Conservation (phyloP, 768 basidiomycete genomes). For the Psilocybe cyanescens region DNA sequence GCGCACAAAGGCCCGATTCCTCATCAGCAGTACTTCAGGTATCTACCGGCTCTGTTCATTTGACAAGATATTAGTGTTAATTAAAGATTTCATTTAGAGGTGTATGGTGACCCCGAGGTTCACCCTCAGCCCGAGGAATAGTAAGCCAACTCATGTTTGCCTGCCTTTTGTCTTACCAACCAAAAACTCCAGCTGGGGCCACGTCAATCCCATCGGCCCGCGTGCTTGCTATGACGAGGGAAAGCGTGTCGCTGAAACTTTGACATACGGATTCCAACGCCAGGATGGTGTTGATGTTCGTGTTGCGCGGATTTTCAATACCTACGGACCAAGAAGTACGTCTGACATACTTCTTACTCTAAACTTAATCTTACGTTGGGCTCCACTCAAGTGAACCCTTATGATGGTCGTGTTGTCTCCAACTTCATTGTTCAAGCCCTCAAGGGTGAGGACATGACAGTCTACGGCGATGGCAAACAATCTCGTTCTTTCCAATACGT, state of each 20-base stretch:
- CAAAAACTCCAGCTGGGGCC: conserved; percentile 75
- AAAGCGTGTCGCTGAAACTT: conserved; percentile 97
- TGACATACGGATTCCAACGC: conserved; percentile 94
- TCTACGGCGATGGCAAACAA: conserved; percentile 92
- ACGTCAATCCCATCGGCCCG: conserved; percentile 98
- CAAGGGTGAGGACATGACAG: conserved; percentile 95
- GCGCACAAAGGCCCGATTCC: conserved; percentile 95
- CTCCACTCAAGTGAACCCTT: conserved; percentile 78
- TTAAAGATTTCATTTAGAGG: conserved; percentile 56
- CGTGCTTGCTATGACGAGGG: conserved; percentile 99
- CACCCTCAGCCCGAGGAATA: conserved; percentile 97
- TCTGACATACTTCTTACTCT: conserved; percentile 12
- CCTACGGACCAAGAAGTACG: conserved; percentile 86
- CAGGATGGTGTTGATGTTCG: conserved; percentile 96
- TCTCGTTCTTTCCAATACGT: conserved; percentile 98
- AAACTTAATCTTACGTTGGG: conserved; percentile 27
- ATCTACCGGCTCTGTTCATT: conserved; percentile 24
- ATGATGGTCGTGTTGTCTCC: conserved; percentile 96
- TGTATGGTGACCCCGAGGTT: conserved; percentile 98
- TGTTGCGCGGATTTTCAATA: conserved; percentile 98
- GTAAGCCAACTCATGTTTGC: conserved; percentile 47
- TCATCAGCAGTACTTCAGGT: conserved; percentile 96
- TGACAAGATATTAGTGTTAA: conserved; percentile 1
- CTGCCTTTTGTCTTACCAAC: conserved; percentile 10
- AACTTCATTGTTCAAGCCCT: conserved; percentile 99